Percentiles rank a stretch among this genome's conserved stretches.
Evolutionary conservation across 2,329 filamentous ascomycete genomes (phyloP).

Genomic region (Gaeumannomyces sp.): DNA sequence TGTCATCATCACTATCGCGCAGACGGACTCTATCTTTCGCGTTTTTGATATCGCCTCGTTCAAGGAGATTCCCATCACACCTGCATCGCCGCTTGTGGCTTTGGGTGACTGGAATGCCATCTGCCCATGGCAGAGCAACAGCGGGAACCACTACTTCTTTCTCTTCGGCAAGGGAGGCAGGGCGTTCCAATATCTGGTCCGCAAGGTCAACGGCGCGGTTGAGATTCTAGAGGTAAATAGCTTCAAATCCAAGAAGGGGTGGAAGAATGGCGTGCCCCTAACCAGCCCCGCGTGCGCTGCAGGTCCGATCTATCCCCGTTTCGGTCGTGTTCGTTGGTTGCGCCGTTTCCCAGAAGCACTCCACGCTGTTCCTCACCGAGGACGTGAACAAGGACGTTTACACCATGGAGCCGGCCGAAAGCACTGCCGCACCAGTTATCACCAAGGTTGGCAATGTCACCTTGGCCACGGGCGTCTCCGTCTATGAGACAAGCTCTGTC

Average conservation of each 20-base stretch:
- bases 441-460: slow-evolving; percentile 9
- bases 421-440: slow-evolving; percentile 29
- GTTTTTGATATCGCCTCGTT: slow-evolving; percentile 29
- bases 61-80: slow-evolving; percentile 25
- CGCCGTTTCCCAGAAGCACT: slow-evolving; percentile 29
- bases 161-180: slow-evolving; percentile 36
- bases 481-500: slow-evolving; percentile 28
- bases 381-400: slow-evolving; percentile 33
- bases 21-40: slow-evolving; percentile 35
- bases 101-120: slow-evolving; percentile 42
- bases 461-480: slow-evolving; percentile 34
- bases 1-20: slow-evolving; percentile 31
- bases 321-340: slow-evolving; percentile 37
- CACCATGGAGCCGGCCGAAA: slow-evolving; percentile 32
- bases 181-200: slow-evolving; percentile 32
- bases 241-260: neutral
- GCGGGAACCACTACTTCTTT: slow-evolving; percentile 36
- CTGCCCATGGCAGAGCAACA: slow-evolving; percentile 37
- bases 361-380: slow-evolving; percentile 32
- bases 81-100: slow-evolving; percentile 21
- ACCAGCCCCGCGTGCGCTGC: neutral
- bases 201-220: slow-evolving; percentile 18
- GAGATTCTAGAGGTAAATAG: slow-evolving; percentile 31
- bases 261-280: neutral
- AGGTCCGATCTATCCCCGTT: slow-evolving; percentile 37